phyloP scores from a whole-genome alignment of 1,139 yeast genomes.

The Eremothecium coryli region DNA sequence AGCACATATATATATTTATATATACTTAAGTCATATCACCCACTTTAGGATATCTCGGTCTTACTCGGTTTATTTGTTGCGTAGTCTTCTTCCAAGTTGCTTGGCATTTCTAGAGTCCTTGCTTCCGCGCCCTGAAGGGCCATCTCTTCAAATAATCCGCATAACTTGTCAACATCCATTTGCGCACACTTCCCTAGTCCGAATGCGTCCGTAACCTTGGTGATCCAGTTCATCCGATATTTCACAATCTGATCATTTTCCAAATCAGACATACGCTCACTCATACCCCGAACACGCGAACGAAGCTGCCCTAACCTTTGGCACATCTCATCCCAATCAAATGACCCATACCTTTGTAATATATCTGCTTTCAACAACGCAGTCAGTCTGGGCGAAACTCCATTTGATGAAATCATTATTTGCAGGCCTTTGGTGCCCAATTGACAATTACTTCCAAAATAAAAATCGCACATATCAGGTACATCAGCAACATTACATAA shows the following conservation, averaged over 20 bases:
- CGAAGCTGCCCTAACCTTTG: conserved; percentile 22
- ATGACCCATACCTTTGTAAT: conserved; percentile 11
- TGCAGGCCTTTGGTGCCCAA: conserved; percentile 21
- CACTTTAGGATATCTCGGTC: too few relatives aligned
- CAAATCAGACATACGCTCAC: conserved; percentile 8
- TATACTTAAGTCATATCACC: too few relatives aligned
- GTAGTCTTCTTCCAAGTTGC: not conserved
- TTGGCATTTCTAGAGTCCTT: not conserved
- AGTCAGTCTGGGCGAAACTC: conserved; percentile 28
- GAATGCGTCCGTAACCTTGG: conserved; percentile 24
- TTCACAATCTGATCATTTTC: conserved; percentile 10
- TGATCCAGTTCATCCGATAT: conserved; percentile 29
- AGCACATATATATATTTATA: too few relatives aligned
- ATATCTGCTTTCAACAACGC: conserved; percentile 27
- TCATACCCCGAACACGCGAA: conserved; percentile 13
- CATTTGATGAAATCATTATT: conserved; percentile 28
- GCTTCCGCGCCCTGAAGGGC: conserved; percentile 2
- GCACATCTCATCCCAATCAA: conserved; percentile 21
- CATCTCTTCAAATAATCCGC: conserved; percentile 9
- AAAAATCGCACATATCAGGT: conserved; percentile 30
- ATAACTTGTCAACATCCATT: conserved; percentile 19
- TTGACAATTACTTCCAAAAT: conserved; percentile 28
- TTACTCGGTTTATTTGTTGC: too few relatives aligned
- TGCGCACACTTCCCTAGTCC: conserved; percentile 23
- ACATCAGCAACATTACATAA: conserved; percentile 30